phyloP scores from a whole-genome alignment of 2,329 filamentous ascomycete genomes.

The Mycosphaerelloides madeirae region DNA sequence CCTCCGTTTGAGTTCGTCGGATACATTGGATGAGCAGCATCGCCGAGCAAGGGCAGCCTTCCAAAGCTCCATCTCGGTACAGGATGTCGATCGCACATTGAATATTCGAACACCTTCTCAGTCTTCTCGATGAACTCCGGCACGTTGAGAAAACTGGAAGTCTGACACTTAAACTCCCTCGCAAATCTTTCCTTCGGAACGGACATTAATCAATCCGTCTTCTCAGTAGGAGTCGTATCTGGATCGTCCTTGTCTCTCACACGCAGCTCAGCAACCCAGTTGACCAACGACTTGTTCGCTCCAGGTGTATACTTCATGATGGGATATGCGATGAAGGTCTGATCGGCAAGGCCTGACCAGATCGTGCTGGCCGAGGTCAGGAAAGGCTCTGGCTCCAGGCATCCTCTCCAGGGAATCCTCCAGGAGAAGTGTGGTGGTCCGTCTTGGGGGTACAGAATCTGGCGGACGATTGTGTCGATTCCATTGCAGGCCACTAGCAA shows the following conservation, averaged over 20 bases:
- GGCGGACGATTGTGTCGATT: conserved; percentile 42
- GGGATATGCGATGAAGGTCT: conserved; percentile 47
- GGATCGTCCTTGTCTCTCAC: conserved; percentile 40
- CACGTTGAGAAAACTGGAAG: conserved; percentile 41
- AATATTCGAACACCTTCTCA: conserved; percentile 43
- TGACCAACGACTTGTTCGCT: conserved; percentile 39
- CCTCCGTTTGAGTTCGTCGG: conserved; percentile 44
- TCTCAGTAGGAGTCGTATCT: conserved; percentile 40
- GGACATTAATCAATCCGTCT: conserved; percentile 42
- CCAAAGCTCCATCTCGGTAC: conserved; percentile 39
- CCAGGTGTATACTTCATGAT: conserved; percentile 37
- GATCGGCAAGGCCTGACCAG: conserved; percentile 45
- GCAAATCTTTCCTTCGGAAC: conserved; percentile 41
- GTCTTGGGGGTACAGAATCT: conserved; percentile 41
- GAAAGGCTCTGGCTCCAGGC: conserved; percentile 38
- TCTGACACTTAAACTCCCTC: conserved; percentile 39
- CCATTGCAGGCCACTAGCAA: conserved; percentile 42
- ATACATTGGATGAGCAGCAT: conserved; percentile 42
- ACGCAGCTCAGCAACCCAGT: conserved; percentile 46
- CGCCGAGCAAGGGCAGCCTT: conserved; percentile 38
- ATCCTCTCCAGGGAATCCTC: conserved; percentile 45
- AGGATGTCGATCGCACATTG: conserved; percentile 45
- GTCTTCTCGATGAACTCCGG: conserved; percentile 41
- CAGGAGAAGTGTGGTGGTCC: conserved; percentile 44
- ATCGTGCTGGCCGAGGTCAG: conserved; percentile 43